Evolutionary conservation across 805 yeast genomes (phyloP).

Genomic region (Maudiozyma serrabonitensis): DNA sequence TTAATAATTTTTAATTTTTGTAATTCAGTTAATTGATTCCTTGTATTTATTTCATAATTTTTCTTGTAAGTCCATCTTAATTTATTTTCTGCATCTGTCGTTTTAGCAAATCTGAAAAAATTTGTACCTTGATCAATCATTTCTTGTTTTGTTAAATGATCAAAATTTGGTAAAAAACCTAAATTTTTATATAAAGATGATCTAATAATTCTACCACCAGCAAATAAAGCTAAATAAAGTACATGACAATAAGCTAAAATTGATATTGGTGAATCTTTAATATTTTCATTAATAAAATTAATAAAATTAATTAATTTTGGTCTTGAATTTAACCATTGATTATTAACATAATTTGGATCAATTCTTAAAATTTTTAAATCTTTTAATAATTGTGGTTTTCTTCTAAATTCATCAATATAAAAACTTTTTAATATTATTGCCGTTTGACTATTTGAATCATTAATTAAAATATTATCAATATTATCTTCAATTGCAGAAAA

Average conservation of each 20-base stretch:
- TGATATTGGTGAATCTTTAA: slow-evolving; percentile 56
- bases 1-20: slow-evolving; percentile 63
- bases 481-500: slow-evolving; percentile 53
- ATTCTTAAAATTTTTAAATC: slow-evolving; percentile 64
- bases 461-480: slow-evolving; percentile 36
- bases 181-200: slow-evolving; percentile 56
- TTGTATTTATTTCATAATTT: slow-evolving; percentile 68
- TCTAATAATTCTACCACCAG: slow-evolving; percentile 71
- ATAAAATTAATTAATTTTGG: slow-evolving; percentile 53
- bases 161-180: slow-evolving; percentile 66
- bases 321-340: slow-evolving; percentile 5
- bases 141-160: slow-evolving; percentile 56
- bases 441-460: slow-evolving; percentile 10
- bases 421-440: slow-evolving; percentile 42
- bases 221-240: slow-evolving; percentile 74
- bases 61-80: slow-evolving; percentile 60
- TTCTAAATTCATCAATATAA: slow-evolving; percentile 62
- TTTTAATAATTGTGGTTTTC: slow-evolving; percentile 45
- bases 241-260: slow-evolving; percentile 77
- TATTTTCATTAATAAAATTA: slow-evolving; percentile 46
- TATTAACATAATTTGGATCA: slow-evolving; percentile 29
- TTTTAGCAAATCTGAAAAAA: slow-evolving; percentile 39
- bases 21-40: slow-evolving; percentile 56
- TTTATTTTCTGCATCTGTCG: slow-evolving; percentile 49
- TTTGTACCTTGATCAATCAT: slow-evolving; percentile 55